Percentiles rank a stretch among this genome's conserved stretches.
Evolutionary conservation across 2,329 filamentous ascomycete species (phyloP).

Genomic region (Trichoderma sp.): DNA sequence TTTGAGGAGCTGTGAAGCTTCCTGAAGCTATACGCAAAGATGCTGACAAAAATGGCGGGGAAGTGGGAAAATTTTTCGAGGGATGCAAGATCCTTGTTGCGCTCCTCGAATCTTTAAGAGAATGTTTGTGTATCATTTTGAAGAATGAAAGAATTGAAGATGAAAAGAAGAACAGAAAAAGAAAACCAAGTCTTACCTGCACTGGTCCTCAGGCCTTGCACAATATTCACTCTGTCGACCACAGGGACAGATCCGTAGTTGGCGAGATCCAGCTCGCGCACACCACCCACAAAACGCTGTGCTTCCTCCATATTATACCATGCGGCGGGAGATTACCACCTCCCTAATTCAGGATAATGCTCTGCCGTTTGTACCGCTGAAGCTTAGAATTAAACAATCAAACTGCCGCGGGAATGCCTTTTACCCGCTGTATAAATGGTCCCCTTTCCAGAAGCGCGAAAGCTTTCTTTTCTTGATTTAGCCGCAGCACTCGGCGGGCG

Average conservation of each 20-base stretch:
- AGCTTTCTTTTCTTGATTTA: slow-evolving; percentile 11
- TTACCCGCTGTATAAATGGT: slow-evolving; percentile 23
- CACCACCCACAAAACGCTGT: slow-evolving; percentile 27
- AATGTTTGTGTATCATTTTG: background rate
- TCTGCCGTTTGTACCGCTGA: background rate
- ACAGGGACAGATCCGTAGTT: slow-evolving; percentile 51
- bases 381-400: background rate
- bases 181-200: slow-evolving; percentile 52
- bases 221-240: slow-evolving; percentile 56
- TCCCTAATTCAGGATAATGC: slow-evolving; percentile 20
- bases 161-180: slow-evolving; percentile 7
- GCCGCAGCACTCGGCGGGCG: slow-evolving; percentile 14
- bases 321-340: slow-evolving; percentile 9
- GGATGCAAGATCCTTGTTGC: background rate
- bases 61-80: background rate
- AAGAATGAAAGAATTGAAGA: background rate
- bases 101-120: background rate
- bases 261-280: slow-evolving; percentile 55
- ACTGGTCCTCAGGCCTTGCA: slow-evolving; percentile 61
- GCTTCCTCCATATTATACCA: slow-evolving; percentile 21
- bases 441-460: slow-evolving; percentile 9
- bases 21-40: background rate
- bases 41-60: slow-evolving; percentile 2
- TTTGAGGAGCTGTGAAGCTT: background rate
- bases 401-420: background rate